Conservation (phyloP, 2,329 filamentous ascomycete species). For the Monilinia laxa region DNA sequence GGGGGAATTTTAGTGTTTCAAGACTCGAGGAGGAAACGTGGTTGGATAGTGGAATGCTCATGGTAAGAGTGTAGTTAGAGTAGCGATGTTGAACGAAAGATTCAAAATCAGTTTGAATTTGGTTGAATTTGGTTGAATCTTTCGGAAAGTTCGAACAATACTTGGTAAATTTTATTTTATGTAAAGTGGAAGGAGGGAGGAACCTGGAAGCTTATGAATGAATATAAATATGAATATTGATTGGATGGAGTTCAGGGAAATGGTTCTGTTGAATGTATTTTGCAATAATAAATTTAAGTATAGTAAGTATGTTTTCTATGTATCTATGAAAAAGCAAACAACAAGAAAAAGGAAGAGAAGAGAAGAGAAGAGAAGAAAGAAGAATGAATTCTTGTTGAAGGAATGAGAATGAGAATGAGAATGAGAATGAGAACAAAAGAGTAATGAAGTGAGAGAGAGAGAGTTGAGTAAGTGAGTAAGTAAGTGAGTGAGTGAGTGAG, state of each 20-base stretch:
- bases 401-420: conserved; percentile 1
- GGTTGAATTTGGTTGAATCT: not conserved
- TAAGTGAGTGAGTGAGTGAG: not conserved
- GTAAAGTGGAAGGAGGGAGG: no score
- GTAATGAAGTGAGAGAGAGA: not conserved
- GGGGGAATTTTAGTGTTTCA: conserved; percentile 15
- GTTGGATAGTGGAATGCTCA: conserved; percentile 19
- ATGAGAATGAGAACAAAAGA: not conserved
- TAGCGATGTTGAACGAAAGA: not conserved
- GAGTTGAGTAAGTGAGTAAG: no score
- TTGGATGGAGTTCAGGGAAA: not conserved
- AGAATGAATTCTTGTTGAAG: not conserved
- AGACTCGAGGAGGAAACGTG: conserved; percentile 3
- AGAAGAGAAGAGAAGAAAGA: not conserved
- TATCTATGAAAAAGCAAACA: not conserved
- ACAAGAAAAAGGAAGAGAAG: not conserved
- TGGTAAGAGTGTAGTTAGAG: not conserved
- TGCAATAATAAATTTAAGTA: no score
- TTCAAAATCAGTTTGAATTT: not conserved
- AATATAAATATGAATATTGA: not conserved
- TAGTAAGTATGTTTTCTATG: no score
- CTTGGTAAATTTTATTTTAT: no score
- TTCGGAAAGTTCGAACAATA: not conserved
- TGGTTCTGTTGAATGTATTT: not conserved
- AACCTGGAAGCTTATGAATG: not conserved